A percentile compares a stretch with the other conserved stretches of the same genome.
phyloP scores from a whole-genome alignment of 2,329 filamentous ascomycete species.

The Cladorrhinum sp. region DNA sequence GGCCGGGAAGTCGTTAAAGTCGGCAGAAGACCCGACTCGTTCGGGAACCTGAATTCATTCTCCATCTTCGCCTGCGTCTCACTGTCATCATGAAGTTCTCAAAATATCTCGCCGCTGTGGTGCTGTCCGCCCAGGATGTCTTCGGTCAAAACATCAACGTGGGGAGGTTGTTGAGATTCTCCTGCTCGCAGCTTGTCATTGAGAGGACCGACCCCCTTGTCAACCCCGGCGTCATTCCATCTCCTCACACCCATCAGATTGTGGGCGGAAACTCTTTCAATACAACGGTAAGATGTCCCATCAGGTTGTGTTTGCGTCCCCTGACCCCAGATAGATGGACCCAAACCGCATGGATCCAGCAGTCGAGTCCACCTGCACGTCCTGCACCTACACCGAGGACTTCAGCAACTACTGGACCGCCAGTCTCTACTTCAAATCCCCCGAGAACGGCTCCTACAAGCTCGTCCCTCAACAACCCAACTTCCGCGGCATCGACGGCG shows the following conservation, averaged over 20 bases:
- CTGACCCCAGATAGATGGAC: neutral
- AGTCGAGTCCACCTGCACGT: constrained; percentile 20
- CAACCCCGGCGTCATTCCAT: neutral
- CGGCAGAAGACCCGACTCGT: neutral
- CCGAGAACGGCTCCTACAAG: constrained; percentile 22
- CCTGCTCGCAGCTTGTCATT: constrained; percentile 3
- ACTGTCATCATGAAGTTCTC: neutral
- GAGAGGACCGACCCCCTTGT: constrained; percentile 1
- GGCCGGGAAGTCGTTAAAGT: neutral
- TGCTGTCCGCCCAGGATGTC: neutral
- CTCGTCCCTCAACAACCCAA: constrained; percentile 16
- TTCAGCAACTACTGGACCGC: constrained; percentile 27
- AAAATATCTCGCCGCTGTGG: neutral
- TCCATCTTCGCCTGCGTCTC: neutral
- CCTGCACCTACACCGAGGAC: constrained; percentile 23
- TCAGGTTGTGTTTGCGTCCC: neutral
- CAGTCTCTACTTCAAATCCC: constrained; percentile 21
- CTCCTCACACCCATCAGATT: constrained; percentile 5
- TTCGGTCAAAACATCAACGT: constrained; percentile 2
- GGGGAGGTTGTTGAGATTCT: neutral
- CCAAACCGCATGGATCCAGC: neutral
- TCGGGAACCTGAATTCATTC: no score
- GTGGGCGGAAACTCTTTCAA: constrained; percentile 5
- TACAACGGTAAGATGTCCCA: neutral
- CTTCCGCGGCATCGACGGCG: constrained; percentile 7